These are phyloP conservation scores for Orobanche coerulescens DNA, from an alignment of 257 asterid species.

Conservation along the genomic window DNA sequence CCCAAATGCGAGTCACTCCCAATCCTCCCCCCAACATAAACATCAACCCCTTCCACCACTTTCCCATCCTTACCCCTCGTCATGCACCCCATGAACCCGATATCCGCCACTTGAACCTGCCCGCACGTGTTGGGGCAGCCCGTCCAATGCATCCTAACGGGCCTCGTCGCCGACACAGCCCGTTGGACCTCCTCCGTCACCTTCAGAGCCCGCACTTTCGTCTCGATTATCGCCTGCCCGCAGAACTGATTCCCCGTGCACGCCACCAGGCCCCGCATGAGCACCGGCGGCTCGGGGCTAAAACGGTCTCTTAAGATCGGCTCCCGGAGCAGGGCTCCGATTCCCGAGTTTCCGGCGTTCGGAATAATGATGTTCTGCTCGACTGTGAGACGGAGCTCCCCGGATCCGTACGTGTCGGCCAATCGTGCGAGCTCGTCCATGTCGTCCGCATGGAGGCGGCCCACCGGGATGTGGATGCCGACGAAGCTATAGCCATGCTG, in stretches of 20 bases:
- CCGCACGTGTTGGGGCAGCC: slow-evolving; percentile 92
- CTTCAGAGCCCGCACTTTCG: slow-evolving; percentile 67
- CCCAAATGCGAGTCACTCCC: slow-evolving; percentile 96
- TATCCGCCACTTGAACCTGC: slow-evolving; percentile 93
- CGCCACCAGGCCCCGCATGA: slow-evolving; percentile 82
- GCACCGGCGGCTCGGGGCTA: slow-evolving; percentile 69
- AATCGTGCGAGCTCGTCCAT: slow-evolving; percentile 88
- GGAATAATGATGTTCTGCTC: slow-evolving; percentile 92
- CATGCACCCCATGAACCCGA: slow-evolving; percentile 98
- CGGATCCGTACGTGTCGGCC: slow-evolving; percentile 70
- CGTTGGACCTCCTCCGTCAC: slow-evolving; percentile 72
- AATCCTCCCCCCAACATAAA: slow-evolving; percentile 75
- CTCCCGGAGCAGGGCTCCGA: slow-evolving; percentile 53
- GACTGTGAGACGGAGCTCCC: slow-evolving; percentile 85
- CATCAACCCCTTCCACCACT: slow-evolving; percentile 80
- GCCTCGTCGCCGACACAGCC: slow-evolving; percentile 51
- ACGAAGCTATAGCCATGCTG: slow-evolving; percentile 73
- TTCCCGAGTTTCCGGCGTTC: slow-evolving; percentile 49
- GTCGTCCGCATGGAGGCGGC: slow-evolving; percentile 83
- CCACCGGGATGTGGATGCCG: slow-evolving; percentile 86
- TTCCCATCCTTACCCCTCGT: slow-evolving; percentile 56
- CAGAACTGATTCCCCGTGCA: slow-evolving; percentile 97
- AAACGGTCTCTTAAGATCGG: slow-evolving; percentile 46
- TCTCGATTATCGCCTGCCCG: slow-evolving; percentile 95
- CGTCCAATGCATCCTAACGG: slow-evolving; percentile 98